Evolutionary conservation across 2,329 filamentous ascomycete species (phyloP), one percentile per base, ranked within the genome.

Genomic region (Myrmaecium sp.): DNA sequence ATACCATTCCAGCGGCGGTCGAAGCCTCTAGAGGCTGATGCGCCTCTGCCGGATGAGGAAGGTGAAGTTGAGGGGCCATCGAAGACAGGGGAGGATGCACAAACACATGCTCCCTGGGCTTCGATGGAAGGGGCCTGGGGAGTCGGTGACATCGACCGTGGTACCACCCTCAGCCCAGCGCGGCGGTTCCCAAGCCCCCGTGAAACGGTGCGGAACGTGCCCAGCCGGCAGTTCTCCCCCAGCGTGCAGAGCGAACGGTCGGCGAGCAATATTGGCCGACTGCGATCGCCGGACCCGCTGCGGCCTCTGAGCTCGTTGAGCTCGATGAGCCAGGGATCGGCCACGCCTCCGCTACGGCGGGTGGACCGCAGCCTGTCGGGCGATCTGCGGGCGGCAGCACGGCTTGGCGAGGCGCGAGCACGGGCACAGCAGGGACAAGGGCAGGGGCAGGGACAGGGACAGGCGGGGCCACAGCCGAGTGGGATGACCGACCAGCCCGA

Each of bases 321-420:
- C 47, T 50, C 62, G 34, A 44, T 57, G 36, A 72, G 62, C 51
- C 58, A 63, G 32, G 57, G 61, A 35, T 68, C 62, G 43, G 54
- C 60, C 36, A 76, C 74, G 32, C 76, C 75, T 36, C 72, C 76
- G 25, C 64, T 89, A 33, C 68, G 82, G 42, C 69, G 80, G 36
- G 65, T 68, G 35, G 71, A 74, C 39, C 60, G 64, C 26, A 65
- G 61, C 48, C 46, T 74, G 51, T 84, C 78, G 64, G 74, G 77
- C 52, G 79, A 91, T 62, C 62, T 91, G 42, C 60, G 76, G 55
- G 68, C 67, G 39, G 68, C 69, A 39, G 69, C 69, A 54, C 67
- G 67, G 64, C 65, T 60, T 57, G 55, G 59, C 52, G 56, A 57
- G 46, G 49, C 51, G 53, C 41, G 19, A 21, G 17, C 27, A 23